A percentile compares a stretch with the other conserved stretches of the same genome.
Evolutionary conservation across 331 rosid species (phyloP).

Genomic region (Ulmus americana): DNA sequence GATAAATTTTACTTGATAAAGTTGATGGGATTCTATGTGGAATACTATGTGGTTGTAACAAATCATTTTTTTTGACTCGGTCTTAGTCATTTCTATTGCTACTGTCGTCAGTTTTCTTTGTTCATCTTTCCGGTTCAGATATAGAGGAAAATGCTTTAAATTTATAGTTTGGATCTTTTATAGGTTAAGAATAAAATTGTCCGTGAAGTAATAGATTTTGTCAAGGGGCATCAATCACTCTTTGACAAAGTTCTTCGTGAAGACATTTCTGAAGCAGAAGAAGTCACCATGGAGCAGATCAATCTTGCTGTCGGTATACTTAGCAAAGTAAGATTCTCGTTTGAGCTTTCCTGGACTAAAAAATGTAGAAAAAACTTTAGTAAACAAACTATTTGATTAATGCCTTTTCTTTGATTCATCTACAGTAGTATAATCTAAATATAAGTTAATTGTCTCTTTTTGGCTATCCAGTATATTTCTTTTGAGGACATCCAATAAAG

Average conservation of each 20-base stretch:
- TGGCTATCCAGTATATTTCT: background rate
- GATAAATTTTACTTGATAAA: background rate
- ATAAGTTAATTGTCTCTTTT: background rate
- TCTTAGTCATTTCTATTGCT: background rate
- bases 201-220: constrained; percentile 78
- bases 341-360: background rate
- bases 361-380: background rate
- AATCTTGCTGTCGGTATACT: constrained; percentile 85
- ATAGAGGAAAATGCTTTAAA: constrained; percentile 12
- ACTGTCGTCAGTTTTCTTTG: background rate
- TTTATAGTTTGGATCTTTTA: background rate
- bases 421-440: background rate
- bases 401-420: constrained; percentile 5
- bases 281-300: constrained; percentile 70
- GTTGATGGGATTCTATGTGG: too few species aligned
- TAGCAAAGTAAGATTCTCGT: constrained; percentile 60
- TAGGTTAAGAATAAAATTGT: constrained; percentile 91
- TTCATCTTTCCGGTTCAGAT: background rate
- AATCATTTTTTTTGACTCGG: too few species aligned
- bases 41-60: too few species aligned
- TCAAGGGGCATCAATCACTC: constrained; percentile 75
- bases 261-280: constrained; percentile 69
- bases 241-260: constrained; percentile 67
- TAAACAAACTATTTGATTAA: constrained; percentile 7
- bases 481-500: too few species aligned